Conservation (phyloP, 2,329 filamentous ascomycete genomes). For the Colletotrichum brevisporum region DNA sequence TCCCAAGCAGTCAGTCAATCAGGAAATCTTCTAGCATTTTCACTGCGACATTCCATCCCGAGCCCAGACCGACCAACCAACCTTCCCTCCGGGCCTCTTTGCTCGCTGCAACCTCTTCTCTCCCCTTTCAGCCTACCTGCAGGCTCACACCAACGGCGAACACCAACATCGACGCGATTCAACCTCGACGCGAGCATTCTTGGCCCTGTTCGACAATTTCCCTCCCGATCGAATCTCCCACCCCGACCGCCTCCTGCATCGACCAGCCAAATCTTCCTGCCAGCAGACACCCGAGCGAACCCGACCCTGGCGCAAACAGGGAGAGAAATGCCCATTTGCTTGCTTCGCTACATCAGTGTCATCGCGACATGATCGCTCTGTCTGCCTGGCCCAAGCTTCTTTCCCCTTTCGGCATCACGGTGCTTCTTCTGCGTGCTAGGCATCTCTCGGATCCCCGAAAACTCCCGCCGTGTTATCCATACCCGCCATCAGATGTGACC, state of each 20-base stretch:
- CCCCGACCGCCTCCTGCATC: constrained; percentile 2
- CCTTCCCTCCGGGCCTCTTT: too few relatives aligned
- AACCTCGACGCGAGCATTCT: background rate
- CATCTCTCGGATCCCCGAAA: too few relatives aligned
- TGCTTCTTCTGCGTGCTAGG: too few relatives aligned
- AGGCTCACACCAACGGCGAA: background rate
- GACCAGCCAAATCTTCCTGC: background rate
- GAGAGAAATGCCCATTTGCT: background rate
- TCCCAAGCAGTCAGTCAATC: constrained; percentile 7
- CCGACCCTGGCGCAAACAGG: background rate
- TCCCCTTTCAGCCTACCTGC: too few relatives aligned
- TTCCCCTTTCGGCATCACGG: constrained; percentile 7
- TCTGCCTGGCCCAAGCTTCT: constrained; percentile 34
- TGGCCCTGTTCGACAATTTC: background rate
- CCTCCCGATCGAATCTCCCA: background rate
- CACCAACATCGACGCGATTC: background rate
- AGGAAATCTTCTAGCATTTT: constrained; percentile 4
- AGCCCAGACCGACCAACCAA: background rate
- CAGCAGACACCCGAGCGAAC: constrained; percentile 12
- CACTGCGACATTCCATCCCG: constrained; percentile 6
- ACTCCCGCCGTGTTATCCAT: too few relatives aligned
- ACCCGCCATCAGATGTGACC: too few relatives aligned
- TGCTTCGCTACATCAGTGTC: constrained; percentile 7
- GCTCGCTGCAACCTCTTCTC: background rate
- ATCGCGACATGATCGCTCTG: background rate